phyloP scores from a whole-genome alignment of 805 yeast species.

The Zygotorulaspora sp. region DNA sequence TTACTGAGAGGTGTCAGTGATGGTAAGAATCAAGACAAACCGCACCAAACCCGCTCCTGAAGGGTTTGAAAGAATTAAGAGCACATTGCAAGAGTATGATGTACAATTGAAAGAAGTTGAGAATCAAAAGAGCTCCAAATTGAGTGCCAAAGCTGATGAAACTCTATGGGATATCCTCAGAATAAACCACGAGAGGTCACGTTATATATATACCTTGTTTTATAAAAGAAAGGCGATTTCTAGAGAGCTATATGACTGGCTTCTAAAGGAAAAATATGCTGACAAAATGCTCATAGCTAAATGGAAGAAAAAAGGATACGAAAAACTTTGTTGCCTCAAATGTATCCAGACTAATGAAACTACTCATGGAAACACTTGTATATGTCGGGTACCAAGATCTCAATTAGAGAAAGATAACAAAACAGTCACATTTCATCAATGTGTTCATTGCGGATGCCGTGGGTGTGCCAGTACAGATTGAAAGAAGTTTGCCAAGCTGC shows the following conservation, averaged over 20 bases:
- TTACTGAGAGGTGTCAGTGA: slow-evolving; percentile 2
- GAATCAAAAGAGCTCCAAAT: slow-evolving; percentile 36
- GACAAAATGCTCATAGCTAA: slow-evolving; percentile 74
- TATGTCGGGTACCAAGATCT: slow-evolving; percentile 78
- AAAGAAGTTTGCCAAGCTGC: slow-evolving; percentile 10
- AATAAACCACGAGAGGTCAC: slow-evolving; percentile 67
- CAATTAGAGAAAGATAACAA: slow-evolving; percentile 38
- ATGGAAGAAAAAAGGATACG: slow-evolving; percentile 84
- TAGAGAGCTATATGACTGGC: slow-evolving; percentile 66
- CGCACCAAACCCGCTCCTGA: slow-evolving; percentile 55
- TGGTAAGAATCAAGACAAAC: slow-evolving; percentile 25
- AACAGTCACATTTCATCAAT: slow-evolving; percentile 43
- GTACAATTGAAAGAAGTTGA: slow-evolving; percentile 54
- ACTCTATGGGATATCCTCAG: slow-evolving; percentile 65
- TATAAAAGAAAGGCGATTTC: slow-evolving; percentile 67
- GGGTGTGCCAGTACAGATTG: slow-evolving; percentile 80
- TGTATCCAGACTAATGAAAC: slow-evolving; percentile 66
- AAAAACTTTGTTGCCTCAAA: slow-evolving; percentile 73
- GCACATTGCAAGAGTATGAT: slow-evolving; percentile 58
- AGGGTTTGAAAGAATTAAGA: slow-evolving; percentile 65
- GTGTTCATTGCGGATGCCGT: slow-evolving; percentile 78
- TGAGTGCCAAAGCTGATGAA: slow-evolving; percentile 49
- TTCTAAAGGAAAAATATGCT: slow-evolving; percentile 59
- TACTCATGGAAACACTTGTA: slow-evolving; percentile 65
- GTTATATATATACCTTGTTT: slow-evolving; percentile 70